Conservation (phyloP, 768 basidiomycete species). For the Boletus tylopilopsis region DNA sequence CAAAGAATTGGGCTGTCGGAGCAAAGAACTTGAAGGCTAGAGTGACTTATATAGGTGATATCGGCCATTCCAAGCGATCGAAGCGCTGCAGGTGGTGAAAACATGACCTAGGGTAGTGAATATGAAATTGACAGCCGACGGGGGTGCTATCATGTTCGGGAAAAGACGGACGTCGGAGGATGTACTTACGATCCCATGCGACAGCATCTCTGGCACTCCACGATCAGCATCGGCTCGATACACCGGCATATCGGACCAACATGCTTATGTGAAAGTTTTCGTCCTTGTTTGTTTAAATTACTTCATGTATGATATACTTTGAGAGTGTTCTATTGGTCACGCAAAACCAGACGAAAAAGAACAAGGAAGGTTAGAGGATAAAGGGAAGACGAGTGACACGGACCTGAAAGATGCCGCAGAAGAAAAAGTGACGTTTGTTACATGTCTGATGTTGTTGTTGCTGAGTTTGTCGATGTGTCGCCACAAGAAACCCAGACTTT, state of each 20-base stretch:
- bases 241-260: neutral
- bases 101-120: conserved; percentile 14
- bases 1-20: neutral
- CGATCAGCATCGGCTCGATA: neutral
- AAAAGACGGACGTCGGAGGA: neutral
- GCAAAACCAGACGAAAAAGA: too few relatives aligned
- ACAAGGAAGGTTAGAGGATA: neutral
- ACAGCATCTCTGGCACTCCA: neutral
- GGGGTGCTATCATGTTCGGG: conserved; percentile 1
- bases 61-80: conserved; percentile 2
- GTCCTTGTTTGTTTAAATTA: conserved; percentile 3
- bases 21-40: neutral
- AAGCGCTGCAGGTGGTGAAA: conserved; percentile 1
- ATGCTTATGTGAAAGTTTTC: neutral
- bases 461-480: neutral
- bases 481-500: neutral
- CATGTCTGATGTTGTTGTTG: neutral
- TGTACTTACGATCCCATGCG: neutral
- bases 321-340: neutral
- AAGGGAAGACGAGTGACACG: neutral
- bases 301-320: neutral
- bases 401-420: neutral
- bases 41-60: conserved; percentile 20
- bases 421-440: neutral
- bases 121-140: conserved; percentile 6